Base-by-base conservation (phyloP, 192 early-diverging fungal genomes). In the Powellomyces hirtus region DNA sequence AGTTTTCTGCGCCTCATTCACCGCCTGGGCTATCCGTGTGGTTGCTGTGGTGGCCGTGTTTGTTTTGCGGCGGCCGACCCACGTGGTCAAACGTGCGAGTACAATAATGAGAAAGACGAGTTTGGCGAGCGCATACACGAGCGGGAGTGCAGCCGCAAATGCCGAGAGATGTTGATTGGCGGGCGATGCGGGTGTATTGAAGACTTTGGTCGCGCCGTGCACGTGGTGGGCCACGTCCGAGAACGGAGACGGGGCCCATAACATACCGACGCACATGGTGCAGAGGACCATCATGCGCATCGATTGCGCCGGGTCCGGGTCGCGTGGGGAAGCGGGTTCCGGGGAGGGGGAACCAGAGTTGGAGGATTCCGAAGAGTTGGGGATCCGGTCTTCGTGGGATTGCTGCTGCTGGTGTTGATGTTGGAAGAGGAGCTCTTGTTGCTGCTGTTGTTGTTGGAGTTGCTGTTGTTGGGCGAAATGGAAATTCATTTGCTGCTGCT, bases 211-310 rank as follows among this genome's bases (percentile, higher is more conserved):
- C 26, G 35, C n/a, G 0, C 52, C 68, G 52, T 77, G 76, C 14
- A 37, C 29, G 40, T 77, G 76, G 24, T 24, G 70, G 13, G 18
- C 51, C 22, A 26, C 46, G 27, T 58, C 37, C 29, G 57, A 58
- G 38, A 80, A 80, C 33, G 78, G 78, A 34, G 26, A 42, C 16
- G 78, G 78, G 1, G 65, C 64, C 50, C 73, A 80, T 13, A 80
- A 70, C 29, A 76, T 65, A 36, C 71, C 59, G 1, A 69, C 74
- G 53, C 58, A 61, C 75, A 80, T 74, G 29, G 68, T 67, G 74
- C 78, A 72, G 36, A 74, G 38, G 3, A 64, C 72, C 65, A 80
- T 66, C 53, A 80, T 51, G 8, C 62, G 40, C 22, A 72, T 49
- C 6, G 72, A 64, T 31, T 49, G 38, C 24, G 14, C 50, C 2